Evolutionary conservation across 176 grass and related monocot species (phyloP).

Genomic region (Hordeum vulgare): DNA sequence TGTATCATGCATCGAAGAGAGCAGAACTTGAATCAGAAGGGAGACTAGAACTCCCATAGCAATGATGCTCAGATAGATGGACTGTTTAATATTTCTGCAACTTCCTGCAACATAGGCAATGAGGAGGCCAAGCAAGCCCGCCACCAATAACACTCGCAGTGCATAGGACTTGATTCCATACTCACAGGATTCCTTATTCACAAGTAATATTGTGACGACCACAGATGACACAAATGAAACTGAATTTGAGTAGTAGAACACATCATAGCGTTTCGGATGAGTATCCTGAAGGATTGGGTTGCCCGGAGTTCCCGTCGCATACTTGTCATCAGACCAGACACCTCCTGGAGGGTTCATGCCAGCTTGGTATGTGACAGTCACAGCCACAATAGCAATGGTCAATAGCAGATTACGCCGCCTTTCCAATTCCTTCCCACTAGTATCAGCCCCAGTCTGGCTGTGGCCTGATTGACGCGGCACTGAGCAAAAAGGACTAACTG

Average conservation of each 20-base stretch:
- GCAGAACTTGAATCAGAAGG: constrained; percentile 25
- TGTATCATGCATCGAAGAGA: constrained; percentile 1
- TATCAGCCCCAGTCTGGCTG: neutral
- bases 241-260: constrained; percentile 44
- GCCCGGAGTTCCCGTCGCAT: neutral
- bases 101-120: constrained; percentile 32
- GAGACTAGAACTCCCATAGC: constrained; percentile 7
- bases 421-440: constrained; percentile 22
- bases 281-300: constrained; percentile 22
- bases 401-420: constrained; percentile 17
- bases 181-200: constrained; percentile 36
- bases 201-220: constrained; percentile 29
- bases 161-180: constrained; percentile 35
- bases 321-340: constrained; percentile 28
- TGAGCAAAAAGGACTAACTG: neutral
- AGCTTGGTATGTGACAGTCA: constrained; percentile 41
- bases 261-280: constrained; percentile 2
- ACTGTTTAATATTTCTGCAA: constrained; percentile 6
- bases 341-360: constrained; percentile 43
- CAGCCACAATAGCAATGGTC: constrained; percentile 23
- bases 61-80: constrained; percentile 26
- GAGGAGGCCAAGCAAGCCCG: constrained; percentile 28
- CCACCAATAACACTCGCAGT: constrained; percentile 20
- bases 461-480: neutral
- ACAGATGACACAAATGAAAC: constrained; percentile 29